These are phyloP conservation scores for Aquilaria agallochum DNA, from an alignment of 441 rosid species.

Conservation along the genomic window DNA sequence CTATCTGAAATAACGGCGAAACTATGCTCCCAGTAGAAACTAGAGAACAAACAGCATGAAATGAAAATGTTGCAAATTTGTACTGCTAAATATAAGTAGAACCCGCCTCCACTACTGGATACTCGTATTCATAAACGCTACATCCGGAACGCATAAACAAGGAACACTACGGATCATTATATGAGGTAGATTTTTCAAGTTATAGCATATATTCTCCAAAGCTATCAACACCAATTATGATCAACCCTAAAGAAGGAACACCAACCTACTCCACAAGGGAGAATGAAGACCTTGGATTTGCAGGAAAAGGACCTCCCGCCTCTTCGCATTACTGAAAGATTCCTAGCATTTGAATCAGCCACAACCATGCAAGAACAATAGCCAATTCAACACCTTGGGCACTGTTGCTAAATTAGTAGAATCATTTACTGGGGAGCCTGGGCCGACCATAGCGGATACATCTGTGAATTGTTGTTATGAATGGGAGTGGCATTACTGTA, in stretches of 20 bases:
- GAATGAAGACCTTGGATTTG: constrained; percentile 7
- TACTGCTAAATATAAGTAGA: too few species aligned
- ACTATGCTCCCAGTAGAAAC: too few species aligned
- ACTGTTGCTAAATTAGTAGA: constrained; percentile 17
- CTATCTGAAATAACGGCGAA: too few species aligned
- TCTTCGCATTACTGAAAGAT: constrained; percentile 17
- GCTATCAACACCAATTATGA: constrained; percentile 20
- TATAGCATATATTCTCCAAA: constrained; percentile 7
- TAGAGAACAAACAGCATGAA: too few species aligned
- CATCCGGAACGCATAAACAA: too few species aligned
- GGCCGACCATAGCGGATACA: constrained; percentile 78
- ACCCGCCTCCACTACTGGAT: too few species aligned
- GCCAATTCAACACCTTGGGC: constrained; percentile 15
- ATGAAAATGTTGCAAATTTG: too few species aligned
- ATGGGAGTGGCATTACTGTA: constrained; percentile 47
- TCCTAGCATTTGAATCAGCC: constrained; percentile 28
- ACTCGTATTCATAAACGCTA: too few species aligned
- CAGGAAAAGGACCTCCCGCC: constrained; percentile 17
- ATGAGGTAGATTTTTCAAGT: too few species aligned
- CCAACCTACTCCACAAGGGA: constrained; percentile 16
- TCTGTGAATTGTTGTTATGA: constrained; percentile 50
- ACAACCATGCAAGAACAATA: constrained; percentile 16
- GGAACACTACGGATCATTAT: too few species aligned
- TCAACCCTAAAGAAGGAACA: constrained; percentile 8
- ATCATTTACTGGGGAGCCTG: constrained; percentile 50